phyloP scores from a whole-genome alignment of 2,329 filamentous ascomycete genomes.

The Nannizzia gypsea region DNA sequence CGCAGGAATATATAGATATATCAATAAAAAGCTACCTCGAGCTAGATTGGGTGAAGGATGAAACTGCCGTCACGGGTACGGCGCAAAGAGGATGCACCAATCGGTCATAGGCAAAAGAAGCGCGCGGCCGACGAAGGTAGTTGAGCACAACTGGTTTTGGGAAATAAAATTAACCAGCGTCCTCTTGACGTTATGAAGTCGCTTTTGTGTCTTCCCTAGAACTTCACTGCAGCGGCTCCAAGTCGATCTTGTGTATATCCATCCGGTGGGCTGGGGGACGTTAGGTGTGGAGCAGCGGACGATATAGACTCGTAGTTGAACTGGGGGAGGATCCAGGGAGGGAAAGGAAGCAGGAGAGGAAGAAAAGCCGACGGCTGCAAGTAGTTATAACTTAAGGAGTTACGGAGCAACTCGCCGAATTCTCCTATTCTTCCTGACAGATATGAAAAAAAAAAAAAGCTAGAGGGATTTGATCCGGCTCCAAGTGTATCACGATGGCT shows the following conservation, averaged over 20 bases:
- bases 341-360: background rate
- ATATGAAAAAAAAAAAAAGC: background rate
- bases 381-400: background rate
- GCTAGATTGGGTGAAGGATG: background rate
- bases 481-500: background rate
- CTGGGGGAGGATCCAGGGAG: background rate
- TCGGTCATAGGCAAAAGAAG: slow-evolving; percentile 3
- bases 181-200: background rate
- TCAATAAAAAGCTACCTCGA: background rate
- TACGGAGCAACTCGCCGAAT: too few species aligned
- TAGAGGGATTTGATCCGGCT: background rate
- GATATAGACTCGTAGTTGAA: background rate
- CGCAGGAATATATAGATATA: background rate
- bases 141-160: background rate
- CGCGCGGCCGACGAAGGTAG: background rate
- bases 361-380: background rate
- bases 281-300: background rate
- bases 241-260: background rate
- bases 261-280: background rate
- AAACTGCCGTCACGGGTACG: background rate
- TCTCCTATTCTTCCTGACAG: background rate
- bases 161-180: background rate
- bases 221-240: background rate
- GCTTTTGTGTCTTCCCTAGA: background rate
- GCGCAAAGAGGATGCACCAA: background rate